Percentiles rank a stretch among this genome's conserved stretches.
Conservation (phyloP, 352 stramenopile genomes). For the Phytophthora pseudosyringae region DNA sequence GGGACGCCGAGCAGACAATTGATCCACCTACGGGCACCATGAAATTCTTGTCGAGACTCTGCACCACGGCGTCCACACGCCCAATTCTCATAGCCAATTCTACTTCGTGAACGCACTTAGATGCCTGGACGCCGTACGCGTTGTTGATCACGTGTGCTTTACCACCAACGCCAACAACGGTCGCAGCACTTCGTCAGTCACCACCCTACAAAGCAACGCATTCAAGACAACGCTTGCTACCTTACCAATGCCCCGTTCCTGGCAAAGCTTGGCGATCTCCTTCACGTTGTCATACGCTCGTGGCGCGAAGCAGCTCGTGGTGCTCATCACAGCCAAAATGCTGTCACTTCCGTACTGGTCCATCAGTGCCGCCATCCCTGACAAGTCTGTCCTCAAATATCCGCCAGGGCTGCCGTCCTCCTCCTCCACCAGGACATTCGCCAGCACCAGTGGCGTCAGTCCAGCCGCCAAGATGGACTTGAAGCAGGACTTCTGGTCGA, state of each 20-base stretch:
- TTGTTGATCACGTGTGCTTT: constrained; percentile 98
- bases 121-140: constrained; percentile 98
- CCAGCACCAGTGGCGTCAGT: constrained; percentile 92
- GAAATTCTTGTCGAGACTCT: constrained; percentile 99
- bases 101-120: constrained; percentile 92
- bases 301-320: constrained; percentile 98
- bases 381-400: constrained; percentile 93
- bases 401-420: constrained; percentile 45
- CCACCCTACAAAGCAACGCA: background rate
- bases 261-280: constrained; percentile 91
- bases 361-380: constrained; percentile 72
- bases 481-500: constrained; percentile 99
- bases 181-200: constrained; percentile 10
- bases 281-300: constrained; percentile 95
- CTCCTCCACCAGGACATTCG: constrained; percentile 70
- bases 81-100: constrained; percentile 91
- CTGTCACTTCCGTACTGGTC: constrained; percentile 55
- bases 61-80: constrained; percentile 96
- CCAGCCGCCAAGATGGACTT: constrained; percentile 96
- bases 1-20: constrained; percentile 82
- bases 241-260: constrained; percentile 66
- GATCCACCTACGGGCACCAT: constrained; percentile 95
- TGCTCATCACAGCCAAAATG: constrained; percentile 96
- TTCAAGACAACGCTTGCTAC: background rate
- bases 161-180: constrained; percentile 2